Evolutionary conservation across 805 yeast genomes (phyloP), one percentile per base, ranked within the genome.

Genomic region (Metschnikowia henanensis): DNA sequence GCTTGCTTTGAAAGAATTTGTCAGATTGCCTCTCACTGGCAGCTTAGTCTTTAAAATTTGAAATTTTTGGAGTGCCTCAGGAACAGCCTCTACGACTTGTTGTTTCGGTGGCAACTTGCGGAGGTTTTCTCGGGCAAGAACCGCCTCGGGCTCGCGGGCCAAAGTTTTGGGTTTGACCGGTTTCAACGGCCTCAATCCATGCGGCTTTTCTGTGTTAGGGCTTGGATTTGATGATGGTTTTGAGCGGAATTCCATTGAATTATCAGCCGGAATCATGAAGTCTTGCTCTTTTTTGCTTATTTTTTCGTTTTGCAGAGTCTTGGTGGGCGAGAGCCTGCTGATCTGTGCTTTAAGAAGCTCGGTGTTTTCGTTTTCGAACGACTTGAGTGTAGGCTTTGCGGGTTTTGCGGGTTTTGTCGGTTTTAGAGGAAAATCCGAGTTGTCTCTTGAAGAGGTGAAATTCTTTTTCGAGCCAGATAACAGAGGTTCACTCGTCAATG

Each of bases 51-150:
- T 42, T 39, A 62, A 41, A 4, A 30, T 43, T 10, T 52, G 50
- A 3, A 53, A 40, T 32, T 42, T 52, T 22, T 42, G 43, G 26
- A 64, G 44, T 1, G 67, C 68, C 37, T 63, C 69, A 4, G 68
- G 62, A 10, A 46, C 44, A 18, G 49, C 47, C 8, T 9, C 38
- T 10, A 22, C 6, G 25, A 25, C 38, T 2, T 22, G 26, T 4
- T 19, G 17, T 30, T 37, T 41, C 10, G 32, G 56, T 42, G 21
- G 46, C 41, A 38, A 30, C 29, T 43, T 43, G 19, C 37, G 29
- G 16, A 47, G 31, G 16, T 18, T 41, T 28, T 34, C 45, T 12
- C 33, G 47, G 3, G 55, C 55, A 16, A 41, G 25, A 6, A 45
- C 30, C 5, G 47, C 49, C 26, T 46, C 44, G 10, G 39, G 47